A percentile compares a stretch with the other conserved stretches of the same genome.
Evolutionary conservation across 2,329 filamentous ascomycete species (phyloP).

Genomic region (Aureobasidium uvarum): DNA sequence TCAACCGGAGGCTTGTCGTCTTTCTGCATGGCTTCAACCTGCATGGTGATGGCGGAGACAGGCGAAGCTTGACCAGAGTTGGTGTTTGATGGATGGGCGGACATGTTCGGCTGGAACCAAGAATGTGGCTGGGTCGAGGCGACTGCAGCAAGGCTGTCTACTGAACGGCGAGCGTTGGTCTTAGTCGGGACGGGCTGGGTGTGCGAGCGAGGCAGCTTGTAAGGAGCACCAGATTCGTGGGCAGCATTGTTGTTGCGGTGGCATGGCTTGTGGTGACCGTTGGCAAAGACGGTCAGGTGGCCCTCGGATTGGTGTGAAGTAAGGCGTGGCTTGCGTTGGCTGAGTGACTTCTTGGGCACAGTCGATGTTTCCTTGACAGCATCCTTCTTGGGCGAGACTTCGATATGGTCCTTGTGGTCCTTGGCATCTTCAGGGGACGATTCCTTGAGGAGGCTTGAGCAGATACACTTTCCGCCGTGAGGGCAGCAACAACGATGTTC

Average conservation of each 20-base stretch:
- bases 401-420: slow-evolving; percentile 31
- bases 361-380: slow-evolving; percentile 31
- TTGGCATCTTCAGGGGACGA: slow-evolving; percentile 28
- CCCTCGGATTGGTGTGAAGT: slow-evolving; percentile 59
- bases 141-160: slow-evolving; percentile 50
- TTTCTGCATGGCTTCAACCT: slow-evolving; percentile 14
- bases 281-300: slow-evolving; percentile 60
- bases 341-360: slow-evolving; percentile 24
- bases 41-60: neutral
- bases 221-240: slow-evolving; percentile 61
- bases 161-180: slow-evolving; percentile 51
- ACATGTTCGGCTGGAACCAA: slow-evolving; percentile 1
- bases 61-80: slow-evolving; percentile 26
- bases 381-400: slow-evolving; percentile 55
- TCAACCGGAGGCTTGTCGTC: neutral
- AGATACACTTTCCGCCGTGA: slow-evolving; percentile 60
- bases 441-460: slow-evolving; percentile 57
- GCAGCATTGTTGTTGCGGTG: slow-evolving; percentile 64
- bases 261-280: slow-evolving; percentile 63
- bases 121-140: slow-evolving; percentile 9
- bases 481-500: slow-evolving; percentile 53
- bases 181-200: slow-evolving; percentile 48
- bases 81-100: neutral
- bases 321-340: slow-evolving; percentile 53
- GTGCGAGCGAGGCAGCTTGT: slow-evolving; percentile 58